Percentiles rank a stretch among this genome's conserved stretches.
Conservation (phyloP, 2,329 filamentous ascomycete species). For the Grosmannia penicillata region DNA sequence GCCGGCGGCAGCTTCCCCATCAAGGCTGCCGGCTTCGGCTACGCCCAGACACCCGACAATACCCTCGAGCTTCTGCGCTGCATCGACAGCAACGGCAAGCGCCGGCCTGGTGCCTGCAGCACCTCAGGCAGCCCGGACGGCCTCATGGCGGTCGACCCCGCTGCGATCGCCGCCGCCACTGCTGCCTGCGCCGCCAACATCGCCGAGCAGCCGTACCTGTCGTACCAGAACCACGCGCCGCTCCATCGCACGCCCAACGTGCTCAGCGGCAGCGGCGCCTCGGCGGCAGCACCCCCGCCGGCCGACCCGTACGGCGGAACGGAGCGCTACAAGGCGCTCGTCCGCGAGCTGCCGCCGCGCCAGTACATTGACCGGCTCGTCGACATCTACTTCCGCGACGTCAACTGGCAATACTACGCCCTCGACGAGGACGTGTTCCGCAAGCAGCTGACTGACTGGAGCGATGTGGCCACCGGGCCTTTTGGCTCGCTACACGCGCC, state of each 20-base stretch:
- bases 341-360: constrained; percentile 41
- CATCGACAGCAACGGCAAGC: constrained; percentile 30
- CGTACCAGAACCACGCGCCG: constrained; percentile 2
- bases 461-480: constrained; percentile 24
- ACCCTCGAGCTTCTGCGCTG: constrained; percentile 40
- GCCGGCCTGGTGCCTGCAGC: neutral
- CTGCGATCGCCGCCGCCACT: neutral
- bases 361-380: constrained; percentile 39
- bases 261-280: neutral
- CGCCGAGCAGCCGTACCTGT: constrained; percentile 3
- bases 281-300: constrained; percentile 12
- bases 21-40: constrained; percentile 36
- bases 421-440: constrained; percentile 39
- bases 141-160: neutral
- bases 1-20: constrained; percentile 21
- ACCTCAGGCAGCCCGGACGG: neutral
- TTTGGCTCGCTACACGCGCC: constrained; percentile 35
- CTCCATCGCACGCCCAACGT: neutral
- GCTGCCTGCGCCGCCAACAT: constrained; percentile 2
- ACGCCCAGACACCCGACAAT: constrained; percentile 33
- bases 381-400: constrained; percentile 37
- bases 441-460: constrained; percentile 38
- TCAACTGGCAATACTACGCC: constrained; percentile 44
- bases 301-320: constrained; percentile 26
- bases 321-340: constrained; percentile 43